Evolutionary conservation across 768 basidiomycete genomes (phyloP), one percentile per base, ranked within the genome.

Genomic region (Collybia nuda): DNA sequence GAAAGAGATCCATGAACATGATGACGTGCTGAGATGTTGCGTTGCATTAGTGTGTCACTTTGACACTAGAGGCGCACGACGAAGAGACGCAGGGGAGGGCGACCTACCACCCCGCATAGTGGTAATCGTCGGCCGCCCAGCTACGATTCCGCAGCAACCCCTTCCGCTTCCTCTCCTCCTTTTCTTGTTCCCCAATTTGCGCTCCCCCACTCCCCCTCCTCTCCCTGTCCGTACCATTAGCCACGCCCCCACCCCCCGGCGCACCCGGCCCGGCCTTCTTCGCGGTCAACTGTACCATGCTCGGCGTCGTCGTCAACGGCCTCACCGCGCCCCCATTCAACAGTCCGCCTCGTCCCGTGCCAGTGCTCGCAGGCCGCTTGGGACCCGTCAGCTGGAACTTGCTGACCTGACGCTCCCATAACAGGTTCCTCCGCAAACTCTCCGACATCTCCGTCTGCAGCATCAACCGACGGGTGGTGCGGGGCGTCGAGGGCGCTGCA

Each of bases 391-490:
- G 66, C 51, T 79, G 81, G 14, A 70, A 73, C 63, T 81, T 81
- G 55, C 68, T 75, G 21, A 86, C 79, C 55, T 87, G 84, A 12
- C 87, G 76, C 57, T 86, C 89, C 90, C 90, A 92, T 5, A 94
- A 68, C 50, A 94, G 63, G 58, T 93, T 89, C 40, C 87, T 74
- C 18, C 93, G 75, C 54, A 96, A 69, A 51, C 85, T 88, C 68
- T 96, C 93, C 26, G 88, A 86, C 62, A 96, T 73, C 67, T 96
- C 93, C 3, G 85, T 87, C 48, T 84, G 76, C 40, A 95, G 75
- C 90, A 95, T 95, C 56, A 81, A 78, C 44, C 90, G 76, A 2
- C 93, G 79, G 2, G 91, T 93, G 38, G 93, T 92, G 29, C 88
- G 83, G 0, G 93, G 93, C 0, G 90, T 91, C 56, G 87, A 86